Conservation (phyloP, 306 rosid species). For the Sesbania bispinosa region DNA sequence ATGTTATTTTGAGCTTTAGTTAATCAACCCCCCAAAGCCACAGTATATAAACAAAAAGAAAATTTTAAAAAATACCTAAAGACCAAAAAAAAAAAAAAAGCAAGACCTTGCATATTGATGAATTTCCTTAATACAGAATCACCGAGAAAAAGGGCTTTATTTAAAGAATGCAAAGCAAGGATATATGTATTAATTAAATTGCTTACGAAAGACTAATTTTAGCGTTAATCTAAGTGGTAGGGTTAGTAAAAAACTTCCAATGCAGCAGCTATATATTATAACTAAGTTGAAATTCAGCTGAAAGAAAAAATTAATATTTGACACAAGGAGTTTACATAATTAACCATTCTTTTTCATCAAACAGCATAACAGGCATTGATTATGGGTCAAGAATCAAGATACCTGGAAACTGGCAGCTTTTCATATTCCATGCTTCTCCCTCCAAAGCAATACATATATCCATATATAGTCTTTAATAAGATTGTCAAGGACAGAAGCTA, state of each 20-base stretch:
- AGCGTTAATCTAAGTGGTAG: background rate
- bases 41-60: background rate
- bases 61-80: background rate
- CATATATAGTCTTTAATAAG: background rate
- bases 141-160: conserved; percentile 25
- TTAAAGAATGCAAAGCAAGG: background rate
- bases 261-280: background rate
- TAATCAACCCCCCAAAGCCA: background rate
- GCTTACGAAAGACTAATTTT: conserved; percentile 3
- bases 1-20: background rate
- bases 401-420: background rate
- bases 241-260: background rate
- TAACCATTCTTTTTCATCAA: conserved; percentile 33
- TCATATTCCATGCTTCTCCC: conserved; percentile 22
- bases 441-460: background rate
- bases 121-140: conserved; percentile 13
- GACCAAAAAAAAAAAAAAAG: background rate
- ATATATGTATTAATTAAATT: background rate
- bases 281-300: background rate
- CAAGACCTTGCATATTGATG: background rate
- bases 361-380: background rate
- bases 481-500: background rate
- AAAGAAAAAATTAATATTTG: conserved; percentile 4
- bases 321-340: background rate
- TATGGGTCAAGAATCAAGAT: conserved; percentile 17